phyloP scores from a whole-genome alignment of 2,329 filamentous ascomycete species.

The Aspergillus piperis region DNA sequence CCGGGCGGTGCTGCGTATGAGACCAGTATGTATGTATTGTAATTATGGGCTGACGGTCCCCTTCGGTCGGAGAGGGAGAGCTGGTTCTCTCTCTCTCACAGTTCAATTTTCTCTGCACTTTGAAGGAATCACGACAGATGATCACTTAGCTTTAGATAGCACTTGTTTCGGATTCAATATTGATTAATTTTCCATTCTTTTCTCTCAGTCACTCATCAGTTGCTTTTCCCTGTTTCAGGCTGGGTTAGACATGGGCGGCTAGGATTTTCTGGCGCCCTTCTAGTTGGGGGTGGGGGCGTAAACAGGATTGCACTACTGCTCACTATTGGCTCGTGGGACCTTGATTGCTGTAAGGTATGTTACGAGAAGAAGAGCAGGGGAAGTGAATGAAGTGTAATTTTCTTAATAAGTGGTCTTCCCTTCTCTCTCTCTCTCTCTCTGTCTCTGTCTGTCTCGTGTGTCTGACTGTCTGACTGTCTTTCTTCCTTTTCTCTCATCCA shows the following conservation, averaged over 20 bases:
- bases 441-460: no score
- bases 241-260: background rate
- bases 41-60: constrained; percentile 9
- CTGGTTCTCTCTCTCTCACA: background rate
- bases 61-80: background rate
- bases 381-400: background rate
- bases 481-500: background rate
- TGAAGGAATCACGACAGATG: background rate
- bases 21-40: constrained; percentile 10
- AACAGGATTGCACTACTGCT: background rate
- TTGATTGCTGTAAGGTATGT: no score
- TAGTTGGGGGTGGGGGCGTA: constrained; percentile 4
- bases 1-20: constrained; percentile 6
- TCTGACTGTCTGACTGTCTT: no score
- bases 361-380: background rate
- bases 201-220: background rate
- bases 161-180: no score
- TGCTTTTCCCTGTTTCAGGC: background rate
- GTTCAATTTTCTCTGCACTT: no score
- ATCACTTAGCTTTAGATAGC: background rate
- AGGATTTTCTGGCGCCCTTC: background rate
- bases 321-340: constrained; percentile 2
- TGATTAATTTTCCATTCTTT: background rate
- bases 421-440: background rate
- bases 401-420: background rate